phyloP scores from a whole-genome alignment of 257 asterid species.

The Ehretia macrophylla region DNA sequence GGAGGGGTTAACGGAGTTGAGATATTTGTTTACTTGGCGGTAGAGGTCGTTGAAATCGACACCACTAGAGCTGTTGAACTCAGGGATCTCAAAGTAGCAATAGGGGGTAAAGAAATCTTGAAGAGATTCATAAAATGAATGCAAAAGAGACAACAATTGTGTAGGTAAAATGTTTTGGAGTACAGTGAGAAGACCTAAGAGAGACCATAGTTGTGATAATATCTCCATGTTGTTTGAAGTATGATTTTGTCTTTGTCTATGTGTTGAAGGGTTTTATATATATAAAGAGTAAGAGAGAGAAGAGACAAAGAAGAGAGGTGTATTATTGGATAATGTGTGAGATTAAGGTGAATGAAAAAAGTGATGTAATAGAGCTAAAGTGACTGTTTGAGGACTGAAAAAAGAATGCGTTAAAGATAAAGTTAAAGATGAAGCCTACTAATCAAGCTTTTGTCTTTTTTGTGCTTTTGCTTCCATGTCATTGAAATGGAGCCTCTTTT shows the following conservation, averaged over 20 bases:
- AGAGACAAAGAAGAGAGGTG: conserved; percentile 7
- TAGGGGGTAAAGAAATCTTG: conserved; percentile 44
- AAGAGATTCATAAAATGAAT: conserved; percentile 36
- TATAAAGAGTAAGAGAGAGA: conserved; percentile 13
- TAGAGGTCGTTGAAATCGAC: conserved; percentile 57
- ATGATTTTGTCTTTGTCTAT: conserved; percentile 11
- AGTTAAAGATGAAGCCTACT: conserved; percentile 20
- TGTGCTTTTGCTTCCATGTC: conserved; percentile 8
- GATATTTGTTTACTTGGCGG: conserved; percentile 45
- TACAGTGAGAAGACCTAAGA: conserved; percentile 41
- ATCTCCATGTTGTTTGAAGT: conserved; percentile 32
- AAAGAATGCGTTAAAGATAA: conserved; percentile 20
- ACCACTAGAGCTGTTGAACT: conserved; percentile 49
- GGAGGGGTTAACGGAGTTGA: conserved; percentile 39
- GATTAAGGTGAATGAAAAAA: neutral
- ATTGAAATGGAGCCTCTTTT: neutral
- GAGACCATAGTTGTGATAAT: conserved; percentile 49
- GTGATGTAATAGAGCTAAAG: conserved; percentile 13
- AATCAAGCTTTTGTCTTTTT: neutral
- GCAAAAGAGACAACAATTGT: conserved; percentile 33
- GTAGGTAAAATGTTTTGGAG: conserved; percentile 50
- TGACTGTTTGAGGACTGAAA: conserved; percentile 18
- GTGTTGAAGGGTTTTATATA: neutral
- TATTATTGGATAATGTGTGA: conserved; percentile 4
- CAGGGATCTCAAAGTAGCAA: conserved; percentile 49